A percentile compares a stretch with the other conserved stretches of the same genome.
Conservation (phyloP, 2,329 filamentous ascomycete species). For the Dendryphion nanum region DNA sequence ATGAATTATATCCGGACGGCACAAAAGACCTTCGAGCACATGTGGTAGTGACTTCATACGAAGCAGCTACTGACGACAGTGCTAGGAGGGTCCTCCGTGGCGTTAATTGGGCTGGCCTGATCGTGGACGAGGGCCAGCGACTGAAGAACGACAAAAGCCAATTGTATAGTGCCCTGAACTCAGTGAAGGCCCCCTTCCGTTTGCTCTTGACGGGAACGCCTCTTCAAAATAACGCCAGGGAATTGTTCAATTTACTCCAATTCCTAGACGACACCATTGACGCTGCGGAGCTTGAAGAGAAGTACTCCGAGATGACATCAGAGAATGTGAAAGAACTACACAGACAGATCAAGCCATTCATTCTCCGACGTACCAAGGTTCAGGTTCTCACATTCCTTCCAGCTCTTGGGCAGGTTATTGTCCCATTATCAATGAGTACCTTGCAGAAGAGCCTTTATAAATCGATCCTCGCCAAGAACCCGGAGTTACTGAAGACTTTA, state of each 20-base stretch:
- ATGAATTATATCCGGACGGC: constrained; percentile 77
- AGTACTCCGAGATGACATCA: constrained; percentile 75
- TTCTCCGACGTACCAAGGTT: constrained; percentile 78
- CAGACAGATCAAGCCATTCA: constrained; percentile 72
- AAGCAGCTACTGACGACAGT: constrained; percentile 74
- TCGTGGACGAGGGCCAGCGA: constrained; percentile 93
- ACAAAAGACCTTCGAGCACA: constrained; percentile 75
- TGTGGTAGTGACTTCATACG: constrained; percentile 92
- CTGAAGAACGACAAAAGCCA: constrained; percentile 89
- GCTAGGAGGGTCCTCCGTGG: constrained; percentile 64
- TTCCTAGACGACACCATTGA: constrained; percentile 76
- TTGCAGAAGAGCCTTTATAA: constrained; percentile 94
- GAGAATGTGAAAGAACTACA: constrained; percentile 82
- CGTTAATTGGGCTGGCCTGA: constrained; percentile 80
- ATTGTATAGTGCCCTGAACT: constrained; percentile 71
- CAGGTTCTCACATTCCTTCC: constrained; percentile 90
- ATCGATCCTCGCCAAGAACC: constrained; percentile 87
- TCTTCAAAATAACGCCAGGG: constrained; percentile 90
- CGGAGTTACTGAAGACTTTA: constrained; percentile 82
- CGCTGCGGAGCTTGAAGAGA: constrained; percentile 69
- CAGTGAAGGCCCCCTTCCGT: constrained; percentile 77
- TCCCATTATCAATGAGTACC: constrained; percentile 92
- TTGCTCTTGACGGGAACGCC: constrained; percentile 86
- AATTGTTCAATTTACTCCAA: constrained; percentile 94
- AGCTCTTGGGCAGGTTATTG: constrained; percentile 89